Evolutionary conservation across 2,329 filamentous ascomycete species (phyloP), one percentile per base, ranked within the genome.

Genomic region (Alternaria gansuensis): DNA sequence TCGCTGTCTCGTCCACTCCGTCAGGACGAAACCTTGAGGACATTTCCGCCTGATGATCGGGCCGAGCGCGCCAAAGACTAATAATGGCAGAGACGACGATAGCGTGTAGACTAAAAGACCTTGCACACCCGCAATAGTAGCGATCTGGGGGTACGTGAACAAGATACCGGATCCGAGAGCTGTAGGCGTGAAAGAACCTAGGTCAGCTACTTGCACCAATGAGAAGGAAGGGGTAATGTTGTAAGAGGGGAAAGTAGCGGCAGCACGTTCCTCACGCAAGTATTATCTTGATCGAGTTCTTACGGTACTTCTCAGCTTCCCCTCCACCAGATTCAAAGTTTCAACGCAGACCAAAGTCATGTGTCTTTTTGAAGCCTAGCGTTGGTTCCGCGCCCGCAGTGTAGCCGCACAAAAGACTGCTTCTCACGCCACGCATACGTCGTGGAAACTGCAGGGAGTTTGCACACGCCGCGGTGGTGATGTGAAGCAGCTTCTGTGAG

Each of bases 231-330:
- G 60, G 70, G 71, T 69, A 17, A 17, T 17, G 10, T 23, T 74
- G 81, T 79, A 82, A 72, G 74, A 65, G 72, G 58, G 44, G 44
- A 48, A 36, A 77, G 77, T 87, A 92, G 90, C 90, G 91, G 91
- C 91, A 93, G 90, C 91, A 94, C 91, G 85, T 93, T 94, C 90
- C 91, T 89, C 91, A 94, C 91, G 91, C 91, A 95, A 95, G 91
- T 90, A 93, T 94, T 95, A 94, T 91, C 91, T 95, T 95, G 91
- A 91, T 95, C 91, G 91, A 94, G 91, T 94, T 88, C 81, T 90
- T 83, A 93, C 91, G 91, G 91, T 95, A 87, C 90, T 89, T 94
- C 91, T 95, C 91, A 94, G 91, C 91, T 87, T 93, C 86, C 82
- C 86, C 71, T 69, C 60, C 60, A 69, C 61, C 49, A 48, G 31